Evolutionary conservation across 2,329 filamentous ascomycete species (phyloP), one percentile per base, ranked within the genome.

Genomic region (Cladophialophora chaetospira): DNA sequence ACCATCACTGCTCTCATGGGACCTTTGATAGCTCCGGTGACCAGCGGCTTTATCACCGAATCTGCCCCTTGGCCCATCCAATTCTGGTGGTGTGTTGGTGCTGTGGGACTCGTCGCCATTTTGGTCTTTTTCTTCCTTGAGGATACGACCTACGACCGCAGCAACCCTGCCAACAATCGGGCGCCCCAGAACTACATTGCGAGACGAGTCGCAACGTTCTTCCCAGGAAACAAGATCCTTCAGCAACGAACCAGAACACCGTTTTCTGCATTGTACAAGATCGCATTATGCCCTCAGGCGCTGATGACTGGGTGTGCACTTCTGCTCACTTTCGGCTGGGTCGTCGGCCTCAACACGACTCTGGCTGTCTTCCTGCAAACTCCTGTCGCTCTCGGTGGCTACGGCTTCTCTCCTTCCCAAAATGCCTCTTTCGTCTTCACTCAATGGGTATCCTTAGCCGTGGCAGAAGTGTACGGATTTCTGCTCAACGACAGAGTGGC

Each of bases 81-180:
- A 47, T 77, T 74, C 62, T 77, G 75, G 75, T 77, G 73, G 73
- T 72, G 70, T 1, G 68, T 76, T 13, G 73, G 67, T 4, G 57
- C 75, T 1, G 62, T 71, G 2, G 72, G 67, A 0, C 65, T 70
- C 28, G 65, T 71, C 1, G 62, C 71, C 13, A 62, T 77, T 3
- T 56, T 70, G 1, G 68, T 72, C 13, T 70, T 77, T 40, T 38
- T 70, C 17, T 72, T 74, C 43, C 65, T 76, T 4, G 72, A 76
- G 58, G 74, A 77, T 43, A 77, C 74, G 0, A 66, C 67, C 1
- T 77, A 68, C 36, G 65, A 69, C 17, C 68, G 72, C 45, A 53
- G 28, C 17, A 11, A 40, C 31, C 11, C 31, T 53, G 9, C 69
- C 69, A 17, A 15, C 31, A 35, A 35, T n/a, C 13, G 1, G 13